Conservation (phyloP, 805 yeast species). For the Candida mattraensis region DNA sequence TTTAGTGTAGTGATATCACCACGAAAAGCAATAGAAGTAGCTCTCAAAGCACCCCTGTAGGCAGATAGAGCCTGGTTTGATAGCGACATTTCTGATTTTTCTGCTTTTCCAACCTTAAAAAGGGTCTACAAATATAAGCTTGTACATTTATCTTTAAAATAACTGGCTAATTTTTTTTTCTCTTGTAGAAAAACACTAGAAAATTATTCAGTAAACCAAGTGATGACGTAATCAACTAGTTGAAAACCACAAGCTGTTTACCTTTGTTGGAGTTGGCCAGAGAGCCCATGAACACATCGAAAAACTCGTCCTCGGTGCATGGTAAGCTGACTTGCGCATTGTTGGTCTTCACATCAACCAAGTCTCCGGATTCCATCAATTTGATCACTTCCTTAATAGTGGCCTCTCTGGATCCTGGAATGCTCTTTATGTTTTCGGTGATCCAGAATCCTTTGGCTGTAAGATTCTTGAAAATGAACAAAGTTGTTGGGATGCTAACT, state of each 20-base stretch:
- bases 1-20: slow-evolving; percentile 47
- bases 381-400: slow-evolving; percentile 57
- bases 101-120: neutral
- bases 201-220: neutral
- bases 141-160: neutral
- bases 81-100: slow-evolving; percentile 18
- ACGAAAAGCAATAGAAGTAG: slow-evolving; percentile 60
- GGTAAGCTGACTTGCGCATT: slow-evolving; percentile 36
- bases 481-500: slow-evolving; percentile 83
- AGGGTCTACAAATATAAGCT: neutral
- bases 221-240: slow-evolving; percentile 4
- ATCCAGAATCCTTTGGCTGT: slow-evolving; percentile 93
- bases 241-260: slow-evolving; percentile 41
- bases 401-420: slow-evolving; percentile 59
- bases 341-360: slow-evolving; percentile 47
- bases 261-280: slow-evolving; percentile 42
- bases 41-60: slow-evolving; percentile 65
- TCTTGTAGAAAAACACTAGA: slow-evolving; percentile 2
- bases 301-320: slow-evolving; percentile 41
- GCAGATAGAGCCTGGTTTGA: slow-evolving; percentile 39
- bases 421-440: slow-evolving; percentile 58
- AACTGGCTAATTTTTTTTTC: slow-evolving; percentile 1
- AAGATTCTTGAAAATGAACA: slow-evolving; percentile 86
- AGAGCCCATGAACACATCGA: slow-evolving; percentile 43
- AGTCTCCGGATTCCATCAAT: slow-evolving; percentile 56